Percentiles rank a stretch among this genome's conserved stretches.
Conservation (phyloP, 1,139 yeast species). For the Geotrichum macrosporum region DNA sequence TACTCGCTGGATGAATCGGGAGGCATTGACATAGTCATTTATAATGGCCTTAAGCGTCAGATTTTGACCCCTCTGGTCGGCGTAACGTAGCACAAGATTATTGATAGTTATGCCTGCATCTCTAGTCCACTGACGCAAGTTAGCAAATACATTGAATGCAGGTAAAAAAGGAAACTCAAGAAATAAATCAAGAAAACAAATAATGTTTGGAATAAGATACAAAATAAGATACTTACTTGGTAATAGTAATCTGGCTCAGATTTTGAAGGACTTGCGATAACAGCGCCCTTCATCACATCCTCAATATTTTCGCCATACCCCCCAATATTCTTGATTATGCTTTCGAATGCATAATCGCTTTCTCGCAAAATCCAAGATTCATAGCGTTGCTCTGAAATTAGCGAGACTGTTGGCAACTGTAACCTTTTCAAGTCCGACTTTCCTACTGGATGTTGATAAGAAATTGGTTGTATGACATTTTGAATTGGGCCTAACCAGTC, state of each 20-base stretch:
- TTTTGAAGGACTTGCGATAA: constrained; percentile 79
- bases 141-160: background rate
- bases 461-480: background rate
- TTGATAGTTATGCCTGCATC: constrained; percentile 82
- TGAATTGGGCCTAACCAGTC: constrained; percentile 2
- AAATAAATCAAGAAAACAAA: no score
- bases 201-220: background rate
- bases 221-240: constrained; percentile 41
- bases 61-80: constrained; percentile 39
- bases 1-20: constrained; percentile 57
- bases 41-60: constrained; percentile 40
- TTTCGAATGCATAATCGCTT: constrained; percentile 47
- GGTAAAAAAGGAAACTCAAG: no score
- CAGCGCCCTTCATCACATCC: constrained; percentile 60
- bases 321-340: constrained; percentile 62
- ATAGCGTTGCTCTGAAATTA: constrained; percentile 41
- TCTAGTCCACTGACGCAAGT: constrained; percentile 56
- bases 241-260: constrained; percentile 69
- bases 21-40: constrained; percentile 58
- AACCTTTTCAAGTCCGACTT: no score
- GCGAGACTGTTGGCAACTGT: constrained; percentile 27
- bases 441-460: background rate
- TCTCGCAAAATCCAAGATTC: constrained; percentile 57
- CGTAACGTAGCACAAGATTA: constrained; percentile 54
- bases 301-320: constrained; percentile 40